Percentiles rank a stretch among this genome's conserved stretches.
Conservation (phyloP, 306 rosid species). For the Sophora flavescens region DNA sequence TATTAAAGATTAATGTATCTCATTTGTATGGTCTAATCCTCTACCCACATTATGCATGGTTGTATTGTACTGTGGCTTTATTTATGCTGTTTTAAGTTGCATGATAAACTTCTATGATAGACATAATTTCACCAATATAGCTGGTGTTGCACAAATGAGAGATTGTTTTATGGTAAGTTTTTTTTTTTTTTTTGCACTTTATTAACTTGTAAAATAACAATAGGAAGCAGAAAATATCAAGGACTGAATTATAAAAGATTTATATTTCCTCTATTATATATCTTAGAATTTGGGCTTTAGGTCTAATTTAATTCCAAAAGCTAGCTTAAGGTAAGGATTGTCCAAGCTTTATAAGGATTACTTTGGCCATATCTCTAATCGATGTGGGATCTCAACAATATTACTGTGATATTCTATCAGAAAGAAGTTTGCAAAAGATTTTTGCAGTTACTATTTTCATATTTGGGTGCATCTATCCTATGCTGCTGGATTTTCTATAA, state of each 20-base stretch:
- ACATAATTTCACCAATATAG: conserved; percentile 23
- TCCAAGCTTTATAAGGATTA: too few relatives aligned
- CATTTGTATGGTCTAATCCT: conserved; percentile 80
- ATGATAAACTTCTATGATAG: conserved; percentile 16
- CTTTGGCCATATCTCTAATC: too few relatives aligned
- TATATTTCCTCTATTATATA: conserved; percentile 26
- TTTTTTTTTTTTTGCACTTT: neutral
- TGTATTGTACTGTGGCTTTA: conserved; percentile 21
- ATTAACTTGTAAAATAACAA: conserved; percentile 14
- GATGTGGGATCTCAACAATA: too few relatives aligned
- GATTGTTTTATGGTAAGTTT: neutral
- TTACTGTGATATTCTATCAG: conserved; percentile 15
- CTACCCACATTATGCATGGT: conserved; percentile 26
- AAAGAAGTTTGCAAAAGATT: conserved; percentile 10
- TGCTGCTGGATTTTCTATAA: neutral
- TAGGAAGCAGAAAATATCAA: conserved; percentile 35
- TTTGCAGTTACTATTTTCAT: conserved; percentile 30
- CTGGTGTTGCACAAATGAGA: conserved; percentile 13
- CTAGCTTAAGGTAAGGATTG: too few relatives aligned
- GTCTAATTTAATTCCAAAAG: too few relatives aligned
- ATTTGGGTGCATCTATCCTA: conserved; percentile 32
- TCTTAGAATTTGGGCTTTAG: too few relatives aligned
- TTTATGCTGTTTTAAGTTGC: conserved; percentile 40
- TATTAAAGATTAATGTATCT: conserved; percentile 77
- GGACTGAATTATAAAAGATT: neutral